Conservation (phyloP, 2,329 filamentous ascomycete genomes). For the Colletotrichum sp. region DNA sequence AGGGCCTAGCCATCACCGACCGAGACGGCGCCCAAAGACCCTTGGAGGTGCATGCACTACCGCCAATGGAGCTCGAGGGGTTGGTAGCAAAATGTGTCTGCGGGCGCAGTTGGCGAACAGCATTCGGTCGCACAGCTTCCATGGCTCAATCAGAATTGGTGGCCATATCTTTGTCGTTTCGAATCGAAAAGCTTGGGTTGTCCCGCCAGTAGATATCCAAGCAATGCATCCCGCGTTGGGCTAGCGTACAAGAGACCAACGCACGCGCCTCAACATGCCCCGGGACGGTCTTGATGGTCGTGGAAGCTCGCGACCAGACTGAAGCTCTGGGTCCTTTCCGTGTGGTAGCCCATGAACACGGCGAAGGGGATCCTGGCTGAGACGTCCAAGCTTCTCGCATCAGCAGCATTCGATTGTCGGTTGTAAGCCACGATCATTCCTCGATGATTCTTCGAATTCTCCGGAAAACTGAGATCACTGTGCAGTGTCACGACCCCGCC, state of each 20-base stretch:
- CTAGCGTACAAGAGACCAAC: background rate
- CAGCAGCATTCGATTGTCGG: background rate
- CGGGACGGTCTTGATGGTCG: background rate
- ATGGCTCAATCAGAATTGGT: background rate
- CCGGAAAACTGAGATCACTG: background rate
- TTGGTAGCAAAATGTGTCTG: background rate
- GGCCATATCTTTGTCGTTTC: background rate
- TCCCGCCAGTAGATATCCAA: background rate
- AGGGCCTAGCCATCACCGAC: background rate
- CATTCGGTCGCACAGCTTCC: background rate
- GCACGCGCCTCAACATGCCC: background rate
- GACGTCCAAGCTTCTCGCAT: background rate
- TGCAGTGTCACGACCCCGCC: background rate
- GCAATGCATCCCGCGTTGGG: background rate
- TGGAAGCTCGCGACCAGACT: background rate
- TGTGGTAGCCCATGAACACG: rapidly evolving
- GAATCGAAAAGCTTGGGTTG: background rate
- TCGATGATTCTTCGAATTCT: background rate
- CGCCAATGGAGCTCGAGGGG: background rate
- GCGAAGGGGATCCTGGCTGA: background rate
- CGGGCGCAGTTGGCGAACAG: background rate
- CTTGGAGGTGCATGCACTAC: background rate
- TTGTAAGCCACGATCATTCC: background rate
- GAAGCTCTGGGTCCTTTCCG: background rate
- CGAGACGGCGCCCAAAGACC: background rate